Conservation (phyloP, 768 basidiomycete genomes). For the Polyporus arcularius region DNA sequence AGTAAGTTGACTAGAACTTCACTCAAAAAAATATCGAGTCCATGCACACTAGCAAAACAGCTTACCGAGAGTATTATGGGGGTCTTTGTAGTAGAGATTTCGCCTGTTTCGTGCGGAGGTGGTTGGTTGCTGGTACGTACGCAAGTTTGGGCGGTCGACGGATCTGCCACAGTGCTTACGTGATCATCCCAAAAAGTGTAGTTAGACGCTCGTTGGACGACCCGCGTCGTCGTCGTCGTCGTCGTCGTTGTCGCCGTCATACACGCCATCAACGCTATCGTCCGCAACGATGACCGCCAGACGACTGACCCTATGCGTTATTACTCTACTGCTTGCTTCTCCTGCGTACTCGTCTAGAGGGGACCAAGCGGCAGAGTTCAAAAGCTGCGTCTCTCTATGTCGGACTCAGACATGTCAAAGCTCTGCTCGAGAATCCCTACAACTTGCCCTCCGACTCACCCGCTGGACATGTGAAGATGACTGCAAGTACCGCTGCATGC, state of each 20-base stretch:
- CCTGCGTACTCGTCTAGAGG: conserved; percentile 38
- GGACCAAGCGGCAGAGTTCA: conserved; percentile 33
- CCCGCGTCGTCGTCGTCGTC: no score
- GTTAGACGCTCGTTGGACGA: background rate
- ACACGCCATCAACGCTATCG: no score
- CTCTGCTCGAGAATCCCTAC: background rate
- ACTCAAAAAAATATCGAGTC: no score
- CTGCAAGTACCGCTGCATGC: conserved; percentile 91
- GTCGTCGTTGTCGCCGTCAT: background rate
- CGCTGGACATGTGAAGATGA: conserved; percentile 88
- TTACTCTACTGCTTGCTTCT: background rate
- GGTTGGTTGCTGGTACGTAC: background rate
- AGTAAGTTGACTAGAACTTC: no score
- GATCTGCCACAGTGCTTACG: conserved; percentile 23
- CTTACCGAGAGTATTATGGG: no score
- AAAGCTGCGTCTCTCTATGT: conserved; percentile 40
- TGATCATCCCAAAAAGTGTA: conserved; percentile 1
- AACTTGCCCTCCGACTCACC: conserved; percentile 61
- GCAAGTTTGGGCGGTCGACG: background rate
- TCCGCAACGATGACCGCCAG: background rate
- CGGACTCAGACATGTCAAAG: conserved; percentile 29
- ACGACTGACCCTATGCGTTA: background rate
- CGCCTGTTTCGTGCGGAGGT: background rate
- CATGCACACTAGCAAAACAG: no score
- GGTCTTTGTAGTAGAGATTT: no score